These are phyloP conservation scores for Moesziomyces aphidis DNA, from an alignment of 1,284 basidiomycete genomes.

Conservation along the genomic window DNA sequence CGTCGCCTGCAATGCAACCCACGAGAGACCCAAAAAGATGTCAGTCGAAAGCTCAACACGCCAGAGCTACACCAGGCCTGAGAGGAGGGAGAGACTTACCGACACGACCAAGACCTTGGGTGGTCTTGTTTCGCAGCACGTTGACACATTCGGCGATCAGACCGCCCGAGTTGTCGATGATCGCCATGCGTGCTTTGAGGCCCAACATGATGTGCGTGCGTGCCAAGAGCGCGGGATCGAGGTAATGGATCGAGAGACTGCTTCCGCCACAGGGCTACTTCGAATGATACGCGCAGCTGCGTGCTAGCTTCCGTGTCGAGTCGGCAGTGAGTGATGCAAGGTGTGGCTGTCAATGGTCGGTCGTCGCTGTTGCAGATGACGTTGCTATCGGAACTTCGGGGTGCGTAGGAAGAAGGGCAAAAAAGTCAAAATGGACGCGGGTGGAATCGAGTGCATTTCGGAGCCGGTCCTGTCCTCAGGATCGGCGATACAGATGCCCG, in stretches of 20 bases:
- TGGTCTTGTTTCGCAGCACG: conserved; percentile 91
- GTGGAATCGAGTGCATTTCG: neutral
- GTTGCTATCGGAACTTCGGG: neutral
- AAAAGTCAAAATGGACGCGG: conserved; percentile 10
- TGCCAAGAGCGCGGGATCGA: neutral
- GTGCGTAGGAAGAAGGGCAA: neutral
- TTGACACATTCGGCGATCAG: conserved; percentile 96
- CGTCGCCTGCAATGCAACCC: conserved; percentile 81
- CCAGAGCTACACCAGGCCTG: no score
- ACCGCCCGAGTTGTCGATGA: conserved; percentile 99
- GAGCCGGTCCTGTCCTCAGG: neutral
- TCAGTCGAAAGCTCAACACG: no score
- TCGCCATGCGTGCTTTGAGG: conserved; percentile 71
- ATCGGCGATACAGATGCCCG: neutral
- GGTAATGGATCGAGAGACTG: no score
- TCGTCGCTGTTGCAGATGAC: neutral
- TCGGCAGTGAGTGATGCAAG: no score
- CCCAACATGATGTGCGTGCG: conserved; percentile 57
- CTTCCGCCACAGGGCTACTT: no score
- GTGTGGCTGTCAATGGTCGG: neutral
- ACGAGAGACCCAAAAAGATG: neutral
- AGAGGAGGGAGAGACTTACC: conserved; percentile 66
- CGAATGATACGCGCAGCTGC: no score
- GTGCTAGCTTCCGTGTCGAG: no score
- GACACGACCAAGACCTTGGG: conserved; percentile 77